These are phyloP conservation scores for Aspergillus cavernicola DNA, from an alignment of 495 filamentous ascomycete genomes.

Conservation along the genomic window DNA sequence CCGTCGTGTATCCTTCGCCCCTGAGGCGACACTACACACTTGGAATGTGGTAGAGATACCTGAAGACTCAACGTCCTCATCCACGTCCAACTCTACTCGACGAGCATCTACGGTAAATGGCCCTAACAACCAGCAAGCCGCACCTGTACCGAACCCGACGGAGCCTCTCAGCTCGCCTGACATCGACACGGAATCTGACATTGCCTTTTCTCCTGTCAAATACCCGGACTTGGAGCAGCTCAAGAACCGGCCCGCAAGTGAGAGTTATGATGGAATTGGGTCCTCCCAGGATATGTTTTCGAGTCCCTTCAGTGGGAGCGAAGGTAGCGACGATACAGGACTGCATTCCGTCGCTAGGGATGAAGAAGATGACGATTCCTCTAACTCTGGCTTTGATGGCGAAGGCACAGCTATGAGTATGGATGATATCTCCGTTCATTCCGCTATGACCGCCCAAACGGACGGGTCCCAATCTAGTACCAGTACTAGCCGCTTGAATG, in stretches of 20 bases:
- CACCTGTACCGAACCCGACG: conserved; percentile 42
- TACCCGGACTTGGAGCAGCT: conserved; percentile 64
- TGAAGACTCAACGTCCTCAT: conserved; percentile 83
- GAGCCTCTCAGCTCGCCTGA: conserved; percentile 67
- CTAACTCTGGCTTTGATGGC: conserved; percentile 55
- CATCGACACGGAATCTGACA: conserved; percentile 55
- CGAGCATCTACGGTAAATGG: conserved; percentile 61
- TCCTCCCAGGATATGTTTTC: conserved; percentile 62
- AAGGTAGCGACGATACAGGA: conserved; percentile 54
- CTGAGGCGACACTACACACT: conserved; percentile 94
- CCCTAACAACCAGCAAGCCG: conserved; percentile 37
- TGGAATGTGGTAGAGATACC: conserved; percentile 93
- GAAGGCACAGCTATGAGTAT: conserved; percentile 75
- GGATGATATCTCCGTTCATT: conserved; percentile 66
- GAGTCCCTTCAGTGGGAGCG: conserved; percentile 69
- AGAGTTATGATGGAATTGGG: conserved; percentile 16
- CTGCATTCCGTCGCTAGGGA: conserved; percentile 47
- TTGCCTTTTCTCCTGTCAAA: conserved; percentile 62
- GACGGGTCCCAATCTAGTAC: conserved; percentile 55
- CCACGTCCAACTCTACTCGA: conserved; percentile 67
- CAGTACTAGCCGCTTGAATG: conserved; percentile 67
- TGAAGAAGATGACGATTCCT: conserved; percentile 54
- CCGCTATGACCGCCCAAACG: conserved; percentile 53
- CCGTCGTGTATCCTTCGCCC: conserved; percentile 93
- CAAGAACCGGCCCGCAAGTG: conserved; percentile 18